Percentiles rank a stretch among this genome's conserved stretches.
These are phyloP conservation scores for Udeniomyces megalosporus DNA, from an alignment of 768 basidiomycete species.

Conservation along the genomic window DNA sequence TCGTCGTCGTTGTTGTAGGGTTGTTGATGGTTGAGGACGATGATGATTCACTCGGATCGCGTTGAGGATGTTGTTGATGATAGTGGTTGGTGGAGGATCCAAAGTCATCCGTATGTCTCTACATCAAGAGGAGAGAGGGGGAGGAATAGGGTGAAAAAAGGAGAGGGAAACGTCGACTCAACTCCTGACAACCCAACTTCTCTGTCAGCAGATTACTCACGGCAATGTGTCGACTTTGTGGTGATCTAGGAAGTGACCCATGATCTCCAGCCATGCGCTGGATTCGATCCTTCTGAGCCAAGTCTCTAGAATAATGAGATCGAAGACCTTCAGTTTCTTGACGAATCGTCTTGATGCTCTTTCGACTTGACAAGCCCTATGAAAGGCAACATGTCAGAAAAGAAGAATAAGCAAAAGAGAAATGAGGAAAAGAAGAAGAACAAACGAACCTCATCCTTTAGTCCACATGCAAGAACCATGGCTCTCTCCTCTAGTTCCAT, in stretches of 20 bases:
- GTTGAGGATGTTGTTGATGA: no score
- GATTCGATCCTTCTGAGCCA: conserved; percentile 8
- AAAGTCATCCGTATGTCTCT: no score
- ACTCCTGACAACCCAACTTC: no score
- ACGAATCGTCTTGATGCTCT: conserved; percentile 2
- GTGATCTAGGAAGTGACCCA: conserved; percentile 1
- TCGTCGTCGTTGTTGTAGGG: no score
- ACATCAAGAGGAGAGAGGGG: no score
- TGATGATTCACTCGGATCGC: no score
- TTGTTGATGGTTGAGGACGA: no score
- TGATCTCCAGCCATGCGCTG: not conserved
- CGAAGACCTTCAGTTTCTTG: conserved; percentile 10
- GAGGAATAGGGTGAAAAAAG: no score
- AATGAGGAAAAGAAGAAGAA: not conserved
- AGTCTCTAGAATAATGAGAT: conserved; percentile 6
- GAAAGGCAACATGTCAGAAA: no score
- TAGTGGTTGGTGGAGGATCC: no score
- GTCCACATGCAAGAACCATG: not conserved
- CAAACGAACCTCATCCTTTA: conserved; percentile 3
- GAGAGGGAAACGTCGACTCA: no score
- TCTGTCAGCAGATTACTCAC: not conserved
- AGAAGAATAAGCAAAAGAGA: no score
- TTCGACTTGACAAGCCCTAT: not conserved
- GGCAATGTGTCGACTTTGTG: conserved; percentile 6
- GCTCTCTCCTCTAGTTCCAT: not conserved